Conservation (phyloP, 2,329 filamentous ascomycete genomes). For the Colletotrichum karsti region DNA sequence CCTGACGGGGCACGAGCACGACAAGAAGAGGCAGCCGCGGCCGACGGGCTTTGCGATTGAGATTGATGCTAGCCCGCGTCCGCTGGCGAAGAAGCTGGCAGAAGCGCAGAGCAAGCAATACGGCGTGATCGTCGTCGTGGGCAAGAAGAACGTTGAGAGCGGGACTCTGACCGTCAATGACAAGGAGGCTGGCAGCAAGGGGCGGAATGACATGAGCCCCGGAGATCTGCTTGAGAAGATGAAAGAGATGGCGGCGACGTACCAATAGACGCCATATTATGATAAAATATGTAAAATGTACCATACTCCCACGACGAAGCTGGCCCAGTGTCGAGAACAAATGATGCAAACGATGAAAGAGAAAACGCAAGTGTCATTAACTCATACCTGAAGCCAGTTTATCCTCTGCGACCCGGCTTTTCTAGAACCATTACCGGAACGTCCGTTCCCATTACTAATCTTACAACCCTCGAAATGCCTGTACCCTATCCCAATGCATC, state of each 20-base stretch:
- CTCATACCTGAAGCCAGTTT: too few relatives aligned
- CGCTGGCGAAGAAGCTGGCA: slow-evolving; percentile 73
- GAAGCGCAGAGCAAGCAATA: slow-evolving; percentile 79
- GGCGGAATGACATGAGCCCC: slow-evolving; percentile 51
- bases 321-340: background rate
- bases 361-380: background rate
- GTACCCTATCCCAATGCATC: too few relatives aligned
- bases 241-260: slow-evolving; percentile 54
- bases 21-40: slow-evolving; percentile 45
- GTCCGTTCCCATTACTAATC: too few relatives aligned
- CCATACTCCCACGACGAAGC: background rate
- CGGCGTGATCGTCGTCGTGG: slow-evolving; percentile 77
- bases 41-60: slow-evolving; percentile 74
- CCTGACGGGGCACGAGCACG: slow-evolving; percentile 56
- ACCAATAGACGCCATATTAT: slow-evolving; percentile 46
- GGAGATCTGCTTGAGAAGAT: slow-evolving; percentile 54
- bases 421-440: background rate
- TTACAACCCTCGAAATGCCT: too few relatives aligned
- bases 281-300: slow-evolving; percentile 15
- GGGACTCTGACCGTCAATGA: slow-evolving; percentile 57
- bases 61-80: slow-evolving; percentile 70
- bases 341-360: background rate
- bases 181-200: slow-evolving; percentile 35
- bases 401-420: background rate
- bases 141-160: slow-evolving; percentile 68